A percentile compares a stretch with the other conserved stretches of the same genome.
Evolutionary conservation across 176 grass and related monocot genomes (phyloP).

Genomic region (Rhynchospora pubera): DNA sequence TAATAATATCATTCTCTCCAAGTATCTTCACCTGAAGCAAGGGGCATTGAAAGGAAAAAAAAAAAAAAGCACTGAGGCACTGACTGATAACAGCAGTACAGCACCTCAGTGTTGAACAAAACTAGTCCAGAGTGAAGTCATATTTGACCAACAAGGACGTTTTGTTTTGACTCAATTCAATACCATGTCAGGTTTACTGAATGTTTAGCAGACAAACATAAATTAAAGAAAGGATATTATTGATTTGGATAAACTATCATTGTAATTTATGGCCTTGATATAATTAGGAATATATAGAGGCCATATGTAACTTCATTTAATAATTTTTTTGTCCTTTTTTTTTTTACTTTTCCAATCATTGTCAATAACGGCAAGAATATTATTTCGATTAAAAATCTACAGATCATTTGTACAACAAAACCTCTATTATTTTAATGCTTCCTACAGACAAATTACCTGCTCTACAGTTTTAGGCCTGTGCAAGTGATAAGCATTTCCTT

Average conservation of each 20-base stretch:
- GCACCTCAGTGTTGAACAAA: slow-evolving; percentile 12
- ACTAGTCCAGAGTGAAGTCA: not conserved
- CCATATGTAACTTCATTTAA: not conserved
- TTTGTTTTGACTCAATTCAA: slow-evolving; percentile 19
- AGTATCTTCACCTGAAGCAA: not conserved
- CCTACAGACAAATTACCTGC: not conserved
- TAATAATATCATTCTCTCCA: not conserved
- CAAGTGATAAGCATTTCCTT: not conserved
- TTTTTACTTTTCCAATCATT: not conserved
- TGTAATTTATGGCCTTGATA: not conserved
- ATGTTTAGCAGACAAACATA: not conserved
- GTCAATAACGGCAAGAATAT: not conserved
- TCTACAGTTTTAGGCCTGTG: not conserved
- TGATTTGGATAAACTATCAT: not conserved
- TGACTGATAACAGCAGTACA: not conserved
- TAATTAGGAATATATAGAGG: not conserved
- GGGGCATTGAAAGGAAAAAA: slow-evolving; percentile 8
- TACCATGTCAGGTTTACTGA: slow-evolving; percentile 4
- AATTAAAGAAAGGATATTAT: not conserved
- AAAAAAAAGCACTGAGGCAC: slow-evolving; percentile 9
- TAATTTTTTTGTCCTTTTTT: not conserved
- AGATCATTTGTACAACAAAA: no score
- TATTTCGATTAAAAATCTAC: not conserved
- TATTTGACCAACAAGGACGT: slow-evolving; percentile 4
- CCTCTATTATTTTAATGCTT: no score